Conservation (phyloP, 2,329 filamentous ascomycete species). For the Fusarium clavum region DNA sequence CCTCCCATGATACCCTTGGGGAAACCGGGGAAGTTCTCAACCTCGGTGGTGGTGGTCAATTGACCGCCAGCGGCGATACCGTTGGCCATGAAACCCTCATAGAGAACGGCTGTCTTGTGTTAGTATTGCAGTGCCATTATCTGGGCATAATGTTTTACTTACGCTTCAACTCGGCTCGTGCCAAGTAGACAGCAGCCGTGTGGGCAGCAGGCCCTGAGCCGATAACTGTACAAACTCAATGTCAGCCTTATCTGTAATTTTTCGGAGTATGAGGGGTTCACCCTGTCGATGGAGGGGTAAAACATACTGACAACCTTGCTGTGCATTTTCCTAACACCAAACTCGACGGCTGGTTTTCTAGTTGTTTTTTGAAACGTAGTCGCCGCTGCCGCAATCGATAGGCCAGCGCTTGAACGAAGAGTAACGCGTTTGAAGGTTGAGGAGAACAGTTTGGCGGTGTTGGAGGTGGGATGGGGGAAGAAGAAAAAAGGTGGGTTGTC, state of each 20-base stretch:
- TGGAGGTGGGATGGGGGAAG: constrained; percentile 16
- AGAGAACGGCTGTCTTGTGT: constrained; percentile 75
- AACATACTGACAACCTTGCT: constrained; percentile 88
- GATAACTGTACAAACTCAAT: constrained; percentile 65
- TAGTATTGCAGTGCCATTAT: constrained; percentile 4
- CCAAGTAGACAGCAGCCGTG: constrained; percentile 96
- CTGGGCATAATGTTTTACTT: constrained; percentile 46
- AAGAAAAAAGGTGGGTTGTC: constrained; percentile 27
- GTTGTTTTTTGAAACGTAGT: constrained; percentile 67
- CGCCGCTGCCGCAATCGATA: constrained; percentile 77
- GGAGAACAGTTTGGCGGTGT: constrained; percentile 89
- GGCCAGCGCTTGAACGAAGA: constrained; percentile 79
- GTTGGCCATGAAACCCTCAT: constrained; percentile 98
- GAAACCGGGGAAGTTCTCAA: constrained; percentile 99
- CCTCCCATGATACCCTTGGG: constrained; percentile 86
- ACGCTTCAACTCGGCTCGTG: constrained; percentile 92
- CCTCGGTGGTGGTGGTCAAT: constrained; percentile 96
- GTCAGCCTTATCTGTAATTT: constrained; percentile 6
- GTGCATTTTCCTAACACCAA: constrained; percentile 78
- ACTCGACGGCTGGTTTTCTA: constrained; percentile 51
- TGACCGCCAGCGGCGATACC: constrained; percentile 96
- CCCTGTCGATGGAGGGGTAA: constrained; percentile 23
- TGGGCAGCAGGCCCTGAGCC: constrained; percentile 98
- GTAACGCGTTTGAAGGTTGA: constrained; percentile 78
- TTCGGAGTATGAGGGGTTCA: constrained; percentile 9